Evolutionary conservation across 805 yeast species (phyloP), one percentile per base, ranked within the genome.

Genomic region (Monosporozyma servazzii): DNA sequence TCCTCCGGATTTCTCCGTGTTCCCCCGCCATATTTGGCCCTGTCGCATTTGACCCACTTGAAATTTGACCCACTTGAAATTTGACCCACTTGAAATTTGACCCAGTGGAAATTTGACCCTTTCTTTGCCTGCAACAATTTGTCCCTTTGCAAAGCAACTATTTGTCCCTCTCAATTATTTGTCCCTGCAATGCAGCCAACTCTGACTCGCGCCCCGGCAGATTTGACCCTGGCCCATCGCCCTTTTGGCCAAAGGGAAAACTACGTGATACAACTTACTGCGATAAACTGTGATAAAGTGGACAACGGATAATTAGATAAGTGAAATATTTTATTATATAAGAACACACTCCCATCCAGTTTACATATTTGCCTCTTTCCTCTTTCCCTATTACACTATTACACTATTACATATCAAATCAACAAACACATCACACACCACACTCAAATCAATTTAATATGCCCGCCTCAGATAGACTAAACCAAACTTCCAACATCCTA

Each of bases 381-480:
- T 29, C 13, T 29, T n/a, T 44, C 18, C 23, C 17, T 18, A 30
- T 44, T 30, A 44, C 30, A 29, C 17, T n/a, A 3, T 25, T 17
- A 44, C 29, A 9, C 13, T 17, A 17, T 6, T 10, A 17, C 4
- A 27, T 15, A 29, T 9, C 20, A 13, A 21, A 25, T 3, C 21
- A 2, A 29, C n/a, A 47, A 9, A 47, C 10, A 36, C 17, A n/a
- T 36, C 15, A 47, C 29, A 21, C 27, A 51, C n/a, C 33, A n/a
- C n/a, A n/a, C n/a, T n/a, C n/a, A 29, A 45, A 3, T 18, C 21
- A 21, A 45, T 5, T 10, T 42, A 47, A 53, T 25, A 61, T 64
- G 63, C 59, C 65, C 30, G 67, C 67, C 47, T 53, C 66, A 52
- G 67, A 65, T 56, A 63, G 67, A 63, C 54, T 64, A 56, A 55